These are phyloP conservation scores for Ophiostoma ips DNA, from an alignment of 2,329 filamentous ascomycete genomes.

Conservation along the genomic window DNA sequence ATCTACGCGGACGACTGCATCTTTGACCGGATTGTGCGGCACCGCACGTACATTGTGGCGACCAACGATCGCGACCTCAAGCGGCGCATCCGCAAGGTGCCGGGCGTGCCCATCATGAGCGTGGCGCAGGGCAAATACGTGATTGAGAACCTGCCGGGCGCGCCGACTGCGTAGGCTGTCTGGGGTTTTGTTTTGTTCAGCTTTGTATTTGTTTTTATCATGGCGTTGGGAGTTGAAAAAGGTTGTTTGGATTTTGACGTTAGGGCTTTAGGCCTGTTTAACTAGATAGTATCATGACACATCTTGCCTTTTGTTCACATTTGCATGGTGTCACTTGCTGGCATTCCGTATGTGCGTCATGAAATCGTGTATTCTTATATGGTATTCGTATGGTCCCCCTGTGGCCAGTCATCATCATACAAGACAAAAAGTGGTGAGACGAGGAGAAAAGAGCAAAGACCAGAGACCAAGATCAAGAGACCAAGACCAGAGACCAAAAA, in stretches of 20 bases:
- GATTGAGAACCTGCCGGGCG: slow-evolving; percentile 81
- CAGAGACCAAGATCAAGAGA: too few species aligned
- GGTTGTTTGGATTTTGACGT: not conserved
- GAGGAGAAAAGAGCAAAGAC: too few species aligned
- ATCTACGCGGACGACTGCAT: slow-evolving; percentile 74
- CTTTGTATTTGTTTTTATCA: not conserved
- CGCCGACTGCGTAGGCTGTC: slow-evolving; percentile 30
- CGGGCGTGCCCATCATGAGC: slow-evolving; percentile 58
- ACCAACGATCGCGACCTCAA: slow-evolving; percentile 67
- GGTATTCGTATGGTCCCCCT: too few species aligned
- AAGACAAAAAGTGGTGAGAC: too few species aligned
- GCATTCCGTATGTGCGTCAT: too few species aligned
- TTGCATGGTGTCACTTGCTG: too few species aligned
- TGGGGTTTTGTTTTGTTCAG: not conserved
- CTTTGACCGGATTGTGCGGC: slow-evolving; percentile 58
- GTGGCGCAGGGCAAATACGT: slow-evolving; percentile 84
- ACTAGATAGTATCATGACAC: too few species aligned
- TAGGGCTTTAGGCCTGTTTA: too few species aligned
- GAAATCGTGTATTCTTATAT: too few species aligned
- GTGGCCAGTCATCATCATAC: too few species aligned
- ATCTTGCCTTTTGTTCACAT: too few species aligned
- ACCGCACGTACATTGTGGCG: slow-evolving; percentile 26
- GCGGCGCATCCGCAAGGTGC: slow-evolving; percentile 67
- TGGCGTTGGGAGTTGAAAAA: not conserved
- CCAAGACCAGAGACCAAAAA: too few species aligned